Evolutionary conservation across 805 yeast species (phyloP).

Genomic region (Starmerella davenportii): DNA sequence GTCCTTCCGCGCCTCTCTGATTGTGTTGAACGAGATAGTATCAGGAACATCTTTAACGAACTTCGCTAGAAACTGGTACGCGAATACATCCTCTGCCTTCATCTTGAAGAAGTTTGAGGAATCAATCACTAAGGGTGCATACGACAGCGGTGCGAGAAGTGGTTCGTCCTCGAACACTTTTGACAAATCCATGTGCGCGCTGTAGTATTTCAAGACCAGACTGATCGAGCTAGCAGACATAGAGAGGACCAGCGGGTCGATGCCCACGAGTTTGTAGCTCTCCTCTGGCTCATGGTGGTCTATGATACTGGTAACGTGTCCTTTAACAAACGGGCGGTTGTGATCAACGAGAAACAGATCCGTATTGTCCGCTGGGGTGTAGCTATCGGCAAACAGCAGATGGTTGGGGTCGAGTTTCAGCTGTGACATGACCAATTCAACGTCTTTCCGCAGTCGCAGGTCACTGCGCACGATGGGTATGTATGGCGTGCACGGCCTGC

Average conservation of each 20-base stretch:
- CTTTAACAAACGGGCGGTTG: constrained; percentile 21
- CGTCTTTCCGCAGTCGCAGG: constrained; percentile 52
- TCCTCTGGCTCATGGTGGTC: constrained; percentile 55
- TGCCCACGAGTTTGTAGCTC: constrained; percentile 21
- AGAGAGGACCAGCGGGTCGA: constrained; percentile 41
- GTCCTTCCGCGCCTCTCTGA: constrained; percentile 36
- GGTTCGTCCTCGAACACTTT: constrained; percentile 13
- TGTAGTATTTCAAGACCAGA: constrained; percentile 32
- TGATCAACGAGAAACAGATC: constrained; percentile 60
- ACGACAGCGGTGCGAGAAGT: constrained; percentile 31
- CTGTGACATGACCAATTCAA: constrained; percentile 33
- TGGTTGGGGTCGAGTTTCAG: constrained; percentile 32
- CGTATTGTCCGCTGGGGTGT: constrained; percentile 21
- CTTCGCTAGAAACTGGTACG: constrained; percentile 6
- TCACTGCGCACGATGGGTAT: constrained; percentile 56
- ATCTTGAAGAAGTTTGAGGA: constrained; percentile 53
- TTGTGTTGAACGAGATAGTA: constrained; percentile 3
- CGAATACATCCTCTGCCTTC: constrained; percentile 33
- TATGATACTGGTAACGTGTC: constrained; percentile 40
- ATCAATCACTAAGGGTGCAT: constrained; percentile 61
- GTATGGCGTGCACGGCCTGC: constrained; percentile 39
- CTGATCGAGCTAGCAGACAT: constrained; percentile 66
- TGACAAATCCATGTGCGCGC: neutral
- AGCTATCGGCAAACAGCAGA: constrained; percentile 52
- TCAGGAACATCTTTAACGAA: constrained; percentile 1